Percentiles rank a stretch among this genome's conserved stretches.
Conservation (phyloP, 176 grass and related monocot species). For the Tillandsia fasciculata region DNA sequence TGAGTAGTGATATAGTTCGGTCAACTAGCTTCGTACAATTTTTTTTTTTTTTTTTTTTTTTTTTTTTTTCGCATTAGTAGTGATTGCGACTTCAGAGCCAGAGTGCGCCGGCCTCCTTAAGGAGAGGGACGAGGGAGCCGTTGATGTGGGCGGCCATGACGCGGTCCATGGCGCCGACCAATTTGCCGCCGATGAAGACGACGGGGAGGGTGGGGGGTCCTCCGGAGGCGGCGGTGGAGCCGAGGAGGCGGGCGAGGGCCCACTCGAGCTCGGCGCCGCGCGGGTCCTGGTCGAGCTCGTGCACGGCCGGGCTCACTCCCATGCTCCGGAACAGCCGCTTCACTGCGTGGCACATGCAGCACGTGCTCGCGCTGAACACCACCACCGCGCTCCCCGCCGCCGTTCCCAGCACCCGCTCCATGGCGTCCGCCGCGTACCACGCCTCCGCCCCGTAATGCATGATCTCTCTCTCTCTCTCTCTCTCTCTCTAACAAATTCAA, state of each 20-base stretch:
- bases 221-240: neutral
- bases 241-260: conserved; percentile 32
- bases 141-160: conserved; percentile 50
- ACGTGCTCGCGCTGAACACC: conserved; percentile 59
- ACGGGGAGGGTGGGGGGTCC: conserved; percentile 22
- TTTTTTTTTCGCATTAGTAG: too few species aligned
- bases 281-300: conserved; percentile 49
- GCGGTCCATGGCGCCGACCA: conserved; percentile 40
- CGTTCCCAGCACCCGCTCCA: conserved; percentile 54
- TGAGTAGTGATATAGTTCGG: too few species aligned
- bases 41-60: too few species aligned
- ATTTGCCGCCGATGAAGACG: conserved; percentile 39
- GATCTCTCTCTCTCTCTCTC: neutral
- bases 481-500: neutral
- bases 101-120: conserved; percentile 37
- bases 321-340: conserved; percentile 53
- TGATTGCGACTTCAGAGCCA: conserved; percentile 23
- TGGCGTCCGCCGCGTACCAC: neutral
- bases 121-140: conserved; percentile 41
- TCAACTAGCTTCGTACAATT: too few species aligned
- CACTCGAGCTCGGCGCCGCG: conserved; percentile 49
- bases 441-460: neutral
- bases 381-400: conserved; percentile 57
- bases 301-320: conserved; percentile 35
- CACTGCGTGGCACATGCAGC: conserved; percentile 79